These are phyloP conservation scores for Pichia sp. DNA, from an alignment of 1,139 yeast species.

Conservation along the genomic window DNA sequence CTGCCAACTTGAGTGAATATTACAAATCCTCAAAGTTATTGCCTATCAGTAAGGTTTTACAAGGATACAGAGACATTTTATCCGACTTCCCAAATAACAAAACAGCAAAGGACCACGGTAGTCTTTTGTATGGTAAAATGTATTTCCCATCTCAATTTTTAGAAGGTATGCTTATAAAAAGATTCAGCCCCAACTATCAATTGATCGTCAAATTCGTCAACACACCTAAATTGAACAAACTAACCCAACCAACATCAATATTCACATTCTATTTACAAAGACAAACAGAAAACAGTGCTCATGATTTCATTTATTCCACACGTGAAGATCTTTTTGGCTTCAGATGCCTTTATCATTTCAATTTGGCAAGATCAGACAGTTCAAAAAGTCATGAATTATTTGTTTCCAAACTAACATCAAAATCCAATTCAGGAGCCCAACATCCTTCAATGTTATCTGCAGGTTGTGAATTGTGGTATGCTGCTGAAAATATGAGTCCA, in stretches of 20 bases:
- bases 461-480: conserved; percentile 92
- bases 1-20: conserved; percentile 52
- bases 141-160: conserved; percentile 84
- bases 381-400: conserved; percentile 1
- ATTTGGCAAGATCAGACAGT: conserved; percentile 24
- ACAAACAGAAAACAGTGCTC: conserved; percentile 61
- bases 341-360: conserved; percentile 72
- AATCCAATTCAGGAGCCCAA: conserved; percentile 1
- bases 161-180: conserved; percentile 83
- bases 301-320: conserved; percentile 84
- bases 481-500: conserved; percentile 79
- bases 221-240: conserved; percentile 42
- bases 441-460: conserved; percentile 42
- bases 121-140: conserved; percentile 74
- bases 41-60: conserved; percentile 68
- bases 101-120: not conserved
- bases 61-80: conserved; percentile 63
- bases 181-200: conserved; percentile 61
- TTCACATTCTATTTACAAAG: conserved; percentile 74
- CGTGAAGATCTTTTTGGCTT: conserved; percentile 87
- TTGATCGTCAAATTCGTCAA: conserved; percentile 72
- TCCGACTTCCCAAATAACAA: not conserved
- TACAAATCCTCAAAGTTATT: conserved; percentile 49
- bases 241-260: conserved; percentile 37
- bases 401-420: conserved; percentile 6